Percentiles rank a stretch among this genome's conserved stretches.
Conservation (phyloP, 345 rosid species). For the Cardamine chenopodiifolia region DNA sequence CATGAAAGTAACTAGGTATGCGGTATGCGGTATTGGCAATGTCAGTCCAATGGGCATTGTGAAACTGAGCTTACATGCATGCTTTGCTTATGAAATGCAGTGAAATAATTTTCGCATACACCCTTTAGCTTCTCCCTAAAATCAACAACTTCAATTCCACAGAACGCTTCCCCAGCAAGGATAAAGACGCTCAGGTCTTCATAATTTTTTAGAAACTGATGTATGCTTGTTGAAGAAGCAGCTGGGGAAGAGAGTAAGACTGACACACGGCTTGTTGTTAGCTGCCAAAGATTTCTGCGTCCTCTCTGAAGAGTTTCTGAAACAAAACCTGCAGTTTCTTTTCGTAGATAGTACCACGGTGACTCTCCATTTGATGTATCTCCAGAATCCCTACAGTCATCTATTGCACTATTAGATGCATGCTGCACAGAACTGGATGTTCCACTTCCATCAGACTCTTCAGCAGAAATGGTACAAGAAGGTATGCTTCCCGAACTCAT, state of each 20-base stretch:
- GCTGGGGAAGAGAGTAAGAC: constrained; percentile 91
- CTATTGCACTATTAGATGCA: constrained; percentile 43
- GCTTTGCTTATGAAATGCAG: constrained; percentile 87
- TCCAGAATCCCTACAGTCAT: constrained; percentile 56
- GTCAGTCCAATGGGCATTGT: constrained; percentile 15
- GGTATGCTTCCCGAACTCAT: constrained; percentile 47
- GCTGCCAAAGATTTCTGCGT: constrained; percentile 96
- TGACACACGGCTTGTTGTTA: constrained; percentile 86
- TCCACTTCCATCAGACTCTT: constrained; percentile 46
- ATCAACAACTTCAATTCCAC: constrained; percentile 88
- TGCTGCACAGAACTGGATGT: constrained; percentile 34
- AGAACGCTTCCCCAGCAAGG: constrained; percentile 97
- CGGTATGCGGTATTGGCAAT: constrained; percentile 22
- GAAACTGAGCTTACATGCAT: constrained; percentile 65
- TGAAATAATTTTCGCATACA: constrained; percentile 80
- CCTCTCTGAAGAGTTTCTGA: constrained; percentile 92
- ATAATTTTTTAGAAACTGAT: constrained; percentile 89
- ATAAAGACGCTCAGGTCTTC: constrained; percentile 86
- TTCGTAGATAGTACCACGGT: constrained; percentile 92
- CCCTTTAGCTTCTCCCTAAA: constrained; percentile 93
- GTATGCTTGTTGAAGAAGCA: constrained; percentile 84
- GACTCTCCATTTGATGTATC: constrained; percentile 68
- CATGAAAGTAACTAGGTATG: constrained; percentile 30
- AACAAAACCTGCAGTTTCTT: constrained; percentile 82
- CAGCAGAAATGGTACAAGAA: constrained; percentile 43